Evolutionary conservation across 2,329 filamentous ascomycete species (phyloP).

Genomic region (Fusarium papillatum): DNA sequence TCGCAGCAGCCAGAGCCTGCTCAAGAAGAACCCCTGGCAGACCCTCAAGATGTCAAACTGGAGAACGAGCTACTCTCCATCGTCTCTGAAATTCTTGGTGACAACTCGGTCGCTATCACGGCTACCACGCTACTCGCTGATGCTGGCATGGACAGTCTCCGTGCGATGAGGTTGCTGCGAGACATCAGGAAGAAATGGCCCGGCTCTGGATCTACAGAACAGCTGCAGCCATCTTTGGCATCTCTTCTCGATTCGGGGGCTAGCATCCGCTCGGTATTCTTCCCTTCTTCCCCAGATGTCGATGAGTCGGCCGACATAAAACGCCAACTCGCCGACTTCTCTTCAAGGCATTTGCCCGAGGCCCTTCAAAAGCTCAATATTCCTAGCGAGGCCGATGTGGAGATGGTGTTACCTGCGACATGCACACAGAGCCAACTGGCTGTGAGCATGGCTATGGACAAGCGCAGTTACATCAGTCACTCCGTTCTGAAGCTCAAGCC

Average conservation of each 20-base stretch:
- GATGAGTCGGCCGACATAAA: too few species aligned
- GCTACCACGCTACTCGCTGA: neutral
- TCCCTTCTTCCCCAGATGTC: neutral
- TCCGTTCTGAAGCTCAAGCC: neutral
- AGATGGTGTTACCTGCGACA: conserved; percentile 15
- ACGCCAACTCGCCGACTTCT: neutral
- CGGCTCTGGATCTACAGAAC: neutral
- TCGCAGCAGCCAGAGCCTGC: neutral
- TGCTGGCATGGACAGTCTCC: conserved; percentile 21
- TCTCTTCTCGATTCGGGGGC: neutral
- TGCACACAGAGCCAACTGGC: conserved; percentile 25
- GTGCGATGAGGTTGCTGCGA: conserved; percentile 22
- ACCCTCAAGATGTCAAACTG: neutral
- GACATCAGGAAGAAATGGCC: conserved; percentile 16
- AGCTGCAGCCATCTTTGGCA: conserved; percentile 11
- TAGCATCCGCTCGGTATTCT: conserved; percentile 10
- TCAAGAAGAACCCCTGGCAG: neutral
- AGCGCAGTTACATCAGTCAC: conserved; percentile 24
- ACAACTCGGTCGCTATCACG: neutral
- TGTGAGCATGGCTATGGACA: conserved; percentile 24
- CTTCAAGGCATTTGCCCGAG: neutral
- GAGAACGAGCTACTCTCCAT: neutral
- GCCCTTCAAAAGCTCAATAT: neutral
- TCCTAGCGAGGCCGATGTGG: neutral
- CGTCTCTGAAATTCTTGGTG: neutral